Evolutionary conservation across 345 rosid genomes (phyloP), one percentile per base, ranked within the genome.

Genomic region (Laguncularia racemosa): DNA sequence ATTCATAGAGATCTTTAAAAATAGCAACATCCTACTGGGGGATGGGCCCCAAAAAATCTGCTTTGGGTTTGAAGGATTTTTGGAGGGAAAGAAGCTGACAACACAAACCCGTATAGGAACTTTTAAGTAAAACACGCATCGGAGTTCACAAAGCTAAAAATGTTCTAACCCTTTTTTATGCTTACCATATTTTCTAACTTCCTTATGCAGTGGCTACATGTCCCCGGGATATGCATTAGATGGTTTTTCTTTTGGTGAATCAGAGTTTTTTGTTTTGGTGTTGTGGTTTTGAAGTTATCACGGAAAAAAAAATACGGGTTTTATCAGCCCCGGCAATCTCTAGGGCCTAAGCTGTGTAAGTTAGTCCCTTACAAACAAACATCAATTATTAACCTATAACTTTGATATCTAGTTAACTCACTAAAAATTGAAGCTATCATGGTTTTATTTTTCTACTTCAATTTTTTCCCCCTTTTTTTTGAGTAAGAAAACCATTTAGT

Each of bases 11-110:
- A 88, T 67, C 59, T 89, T 38, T n/a, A 89, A 85, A 67, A 47
- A 83, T 0, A 84, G 89, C 71, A 84, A 89, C 52, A 68, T 86
- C 62, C 62, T 80, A 14, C 59, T 86, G 58, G 20, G 84, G 78
- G 57, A 80, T 85, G 95, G 78, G 75, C 49, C 89, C 91, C 17
- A 89, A 84, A 63, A 86, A 82, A 23, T 89, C 87, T 1, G 96
- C 66, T 86, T 89, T 58, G 91, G 95, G 6, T 62, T 84, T 75
- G 89, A 43, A 79, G 82, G 61, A 84, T 84, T 16, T 86, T 86
- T 23, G 81, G 78, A 21, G 81, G 76, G 51, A 77, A 79, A 46
- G 71, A 74, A 69, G 76, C 72, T 47, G 77, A 85, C 64, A 78
- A 64, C 69, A 89, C 95, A 15, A 66, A 67, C 26, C 70, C 66